Conservation (phyloP, 345 rosid genomes). For the Gynandropsis gynandra region DNA sequence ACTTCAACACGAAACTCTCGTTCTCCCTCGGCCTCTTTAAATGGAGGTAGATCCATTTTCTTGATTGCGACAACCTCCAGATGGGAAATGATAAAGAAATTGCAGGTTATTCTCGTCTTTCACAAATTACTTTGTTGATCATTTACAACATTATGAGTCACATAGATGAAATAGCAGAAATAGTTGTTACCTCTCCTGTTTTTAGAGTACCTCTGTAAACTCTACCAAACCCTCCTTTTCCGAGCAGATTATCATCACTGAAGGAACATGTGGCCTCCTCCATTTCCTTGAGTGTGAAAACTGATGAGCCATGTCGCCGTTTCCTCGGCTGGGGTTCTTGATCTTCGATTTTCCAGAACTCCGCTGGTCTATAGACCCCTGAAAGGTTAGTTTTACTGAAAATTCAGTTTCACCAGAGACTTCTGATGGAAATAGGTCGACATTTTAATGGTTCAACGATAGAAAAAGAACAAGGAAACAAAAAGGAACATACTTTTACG, state of each 20-base stretch:
- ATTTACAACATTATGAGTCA: conserved; percentile 20
- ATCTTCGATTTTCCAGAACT: conserved; percentile 65
- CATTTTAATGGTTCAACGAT: neutral
- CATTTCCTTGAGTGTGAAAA: conserved; percentile 89
- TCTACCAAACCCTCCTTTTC: conserved; percentile 90
- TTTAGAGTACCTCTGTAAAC: conserved; percentile 76
- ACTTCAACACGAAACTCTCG: conserved; percentile 93
- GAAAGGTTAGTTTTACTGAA: conserved; percentile 24
- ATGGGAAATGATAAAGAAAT: conserved; percentile 18
- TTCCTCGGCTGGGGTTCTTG: conserved; percentile 40
- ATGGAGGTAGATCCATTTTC: conserved; percentile 90
- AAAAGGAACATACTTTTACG: conserved; percentile 20
- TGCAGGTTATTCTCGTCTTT: conserved; percentile 11
- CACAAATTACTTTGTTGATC: neutral
- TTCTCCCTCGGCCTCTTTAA: conserved; percentile 84
- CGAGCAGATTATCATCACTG: conserved; percentile 60
- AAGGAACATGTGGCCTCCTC: conserved; percentile 74
- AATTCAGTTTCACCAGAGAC: conserved; percentile 20
- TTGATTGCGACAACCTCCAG: conserved; percentile 91
- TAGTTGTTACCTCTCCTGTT: conserved; percentile 70
- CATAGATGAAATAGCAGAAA: conserved; percentile 13
- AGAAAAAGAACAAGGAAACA: neutral
- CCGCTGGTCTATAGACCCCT: conserved; percentile 76
- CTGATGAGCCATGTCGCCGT: conserved; percentile 50
- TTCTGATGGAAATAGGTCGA: neutral